These are phyloP conservation scores for Ilyonectria destructans DNA, from an alignment of 2,329 filamentous ascomycete genomes.

Conservation along the genomic window DNA sequence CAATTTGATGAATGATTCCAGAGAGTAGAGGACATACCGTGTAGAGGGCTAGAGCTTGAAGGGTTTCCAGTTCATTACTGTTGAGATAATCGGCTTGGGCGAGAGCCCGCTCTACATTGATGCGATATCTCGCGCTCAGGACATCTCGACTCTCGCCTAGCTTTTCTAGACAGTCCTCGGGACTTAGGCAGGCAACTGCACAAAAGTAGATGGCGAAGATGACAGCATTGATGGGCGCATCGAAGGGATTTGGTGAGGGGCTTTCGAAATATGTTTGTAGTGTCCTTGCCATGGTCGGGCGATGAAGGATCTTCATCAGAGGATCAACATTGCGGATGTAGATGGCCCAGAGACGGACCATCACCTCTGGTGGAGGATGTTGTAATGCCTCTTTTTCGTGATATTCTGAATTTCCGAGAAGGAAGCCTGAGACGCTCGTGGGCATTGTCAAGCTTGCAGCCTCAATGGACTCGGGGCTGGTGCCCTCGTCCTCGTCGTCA, in stretches of 20 bases:
- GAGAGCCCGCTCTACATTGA: conserved; percentile 57
- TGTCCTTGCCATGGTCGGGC: conserved; percentile 55
- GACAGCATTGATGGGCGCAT: conserved; percentile 54
- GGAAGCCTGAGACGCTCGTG: conserved; percentile 48
- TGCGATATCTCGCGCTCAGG: conserved; percentile 52
- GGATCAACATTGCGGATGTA: conserved; percentile 62
- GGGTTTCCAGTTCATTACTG: conserved; percentile 55
- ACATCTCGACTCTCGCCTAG: conserved; percentile 56
- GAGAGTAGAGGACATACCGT: conserved; percentile 42
- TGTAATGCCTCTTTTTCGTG: conserved; percentile 36
- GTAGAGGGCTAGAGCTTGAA: conserved; percentile 62
- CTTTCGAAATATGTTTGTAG: conserved; percentile 49
- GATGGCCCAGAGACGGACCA: conserved; percentile 55
- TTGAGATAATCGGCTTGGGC: conserved; percentile 62
- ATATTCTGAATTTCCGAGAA: conserved; percentile 48
- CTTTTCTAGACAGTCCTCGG: conserved; percentile 51
- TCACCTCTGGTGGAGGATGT: conserved; percentile 58
- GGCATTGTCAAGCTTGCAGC: conserved; percentile 38
- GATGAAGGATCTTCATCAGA: conserved; percentile 62
- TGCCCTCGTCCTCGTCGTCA: conserved; percentile 53
- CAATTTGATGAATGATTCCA: background rate
- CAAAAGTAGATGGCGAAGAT: conserved; percentile 63
- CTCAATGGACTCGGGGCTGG: conserved; percentile 51
- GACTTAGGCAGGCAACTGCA: conserved; percentile 54
- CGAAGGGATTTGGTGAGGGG: conserved; percentile 34